Evolutionary conservation across 2,329 filamentous ascomycete genomes (phyloP).

Genomic region (Pestalotiopsis sp.): DNA sequence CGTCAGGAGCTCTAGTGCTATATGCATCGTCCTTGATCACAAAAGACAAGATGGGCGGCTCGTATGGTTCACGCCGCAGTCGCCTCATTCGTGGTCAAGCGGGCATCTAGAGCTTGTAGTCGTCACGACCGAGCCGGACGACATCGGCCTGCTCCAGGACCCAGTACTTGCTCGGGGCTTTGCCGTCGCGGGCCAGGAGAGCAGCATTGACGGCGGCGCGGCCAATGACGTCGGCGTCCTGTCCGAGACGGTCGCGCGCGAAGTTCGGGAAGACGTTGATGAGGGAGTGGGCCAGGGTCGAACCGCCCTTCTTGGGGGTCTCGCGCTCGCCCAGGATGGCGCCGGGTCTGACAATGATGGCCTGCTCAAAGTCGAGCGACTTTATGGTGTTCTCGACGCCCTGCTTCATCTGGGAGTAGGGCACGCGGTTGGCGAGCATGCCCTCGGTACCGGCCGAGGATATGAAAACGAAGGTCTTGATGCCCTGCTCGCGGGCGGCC

Average conservation of each 20-base stretch:
- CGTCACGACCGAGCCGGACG: slow-evolving; percentile 63
- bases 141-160: slow-evolving; percentile 62
- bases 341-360: slow-evolving; percentile 73
- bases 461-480: slow-evolving; percentile 75
- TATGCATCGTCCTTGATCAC: not conserved
- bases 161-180: slow-evolving; percentile 62
- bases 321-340: slow-evolving; percentile 72
- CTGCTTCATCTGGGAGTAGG: slow-evolving; percentile 73
- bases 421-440: slow-evolving; percentile 41
- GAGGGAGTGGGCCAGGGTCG: slow-evolving; percentile 55
- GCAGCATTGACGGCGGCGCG: slow-evolving; percentile 64
- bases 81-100: not conserved
- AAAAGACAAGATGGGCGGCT: not conserved
- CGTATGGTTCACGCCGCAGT: not conserved
- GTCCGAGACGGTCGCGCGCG: slow-evolving; percentile 66
- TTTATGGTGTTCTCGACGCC: slow-evolving; percentile 80
- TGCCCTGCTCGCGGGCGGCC: slow-evolving; percentile 71
- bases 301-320: slow-evolving; percentile 53
- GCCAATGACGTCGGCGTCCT: slow-evolving; percentile 74
- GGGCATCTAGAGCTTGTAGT: slow-evolving; percentile 40
- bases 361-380: slow-evolving; percentile 72
- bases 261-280: slow-evolving; percentile 57
- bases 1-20: not conserved
- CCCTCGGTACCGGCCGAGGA: slow-evolving; percentile 55
- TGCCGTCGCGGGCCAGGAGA: slow-evolving; percentile 57